Base-by-base conservation (phyloP, 306 rosid species). In the Styphnolobium japonicum region DNA sequence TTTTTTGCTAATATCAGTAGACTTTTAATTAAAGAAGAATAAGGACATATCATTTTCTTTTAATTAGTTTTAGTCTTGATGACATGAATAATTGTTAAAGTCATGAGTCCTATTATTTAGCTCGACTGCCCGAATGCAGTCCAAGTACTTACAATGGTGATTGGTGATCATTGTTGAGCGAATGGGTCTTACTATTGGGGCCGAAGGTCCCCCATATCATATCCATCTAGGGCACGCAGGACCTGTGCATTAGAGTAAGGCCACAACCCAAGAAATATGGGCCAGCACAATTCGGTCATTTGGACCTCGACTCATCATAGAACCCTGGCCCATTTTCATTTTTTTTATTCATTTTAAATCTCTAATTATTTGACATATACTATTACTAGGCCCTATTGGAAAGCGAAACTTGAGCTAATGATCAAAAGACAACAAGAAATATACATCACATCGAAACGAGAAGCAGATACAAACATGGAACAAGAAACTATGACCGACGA, bases 371-470 rank as follows among this genome's bases (percentile, higher is more conserved):
- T 64, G 80, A 66, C 21, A 65, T 8, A 10, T 15, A 48, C 33
- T 45, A 1, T n/a, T n/a, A 1, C 14, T 5, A 69, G 55, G 71
- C 55, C 16, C 58, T 40, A 68, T 71, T 10, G 66, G 81, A 81
- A 64, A 21, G 61, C 6, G 82, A 70, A 71, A 39, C 2, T 12
- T 68, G 14, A 67, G 16, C 27, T 34, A 67, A 67, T 51, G 48
- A 73, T 74, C 27, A 72, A 25, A 66, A 83, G 69, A 73, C 75
- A 66, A 83, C 51, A 73, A 71, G 68, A 51, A 67, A 65, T 33
- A 25, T 7, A 65, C 45, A 46, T 79, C 46, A 83, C 68, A 48
- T 37, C 27, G 39, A 73, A n/a, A 68, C 74, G 74, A 68, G 25
- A n/a, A n/a, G 39, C 29, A 79, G 4, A 34, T 12, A 25, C 56